Percentiles rank a stretch among this genome's conserved stretches.
phyloP scores from a whole-genome alignment of 106 monocot genomes.

The Vanilla planifolia region DNA sequence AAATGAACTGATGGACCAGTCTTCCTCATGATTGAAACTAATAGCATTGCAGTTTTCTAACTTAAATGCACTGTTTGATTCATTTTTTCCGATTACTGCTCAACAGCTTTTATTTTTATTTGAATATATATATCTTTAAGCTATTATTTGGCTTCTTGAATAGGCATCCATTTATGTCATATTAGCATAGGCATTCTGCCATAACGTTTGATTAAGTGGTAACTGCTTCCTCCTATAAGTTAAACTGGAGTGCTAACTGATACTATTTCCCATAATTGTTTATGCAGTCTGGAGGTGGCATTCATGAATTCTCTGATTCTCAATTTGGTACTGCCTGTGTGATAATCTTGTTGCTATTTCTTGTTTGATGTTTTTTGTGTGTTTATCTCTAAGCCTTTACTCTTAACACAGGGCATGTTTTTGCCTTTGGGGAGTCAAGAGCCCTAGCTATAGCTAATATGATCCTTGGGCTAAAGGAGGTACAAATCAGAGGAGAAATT shows the following conservation, averaged over 20 bases:
- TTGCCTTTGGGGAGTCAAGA: conserved; percentile 99
- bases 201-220: neutral
- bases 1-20: too few species aligned
- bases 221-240: neutral
- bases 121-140: too few species aligned
- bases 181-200: neutral
- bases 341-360: conserved; percentile 2
- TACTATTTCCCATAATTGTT: conserved; percentile 3
- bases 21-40: too few species aligned
- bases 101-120: too few species aligned
- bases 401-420: conserved; percentile 72
- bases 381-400: conserved; percentile 10
- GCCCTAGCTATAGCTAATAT: conserved; percentile 93
- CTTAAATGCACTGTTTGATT: too few species aligned
- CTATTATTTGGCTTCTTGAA: too few species aligned
- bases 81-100: too few species aligned
- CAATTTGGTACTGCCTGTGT: conserved; percentile 80
- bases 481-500: conserved; percentile 97
- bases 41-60: too few species aligned
- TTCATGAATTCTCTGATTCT: conserved; percentile 99
- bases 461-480: conserved; percentile 95
- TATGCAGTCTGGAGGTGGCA: conserved; percentile 95
- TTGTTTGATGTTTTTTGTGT: neutral
- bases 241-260: neutral
- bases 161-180: too few species aligned